Evolutionary conservation across 2,329 filamentous ascomycete species (phyloP), one percentile per base, ranked within the genome.

Genomic region (Fusarium succisae): DNA sequence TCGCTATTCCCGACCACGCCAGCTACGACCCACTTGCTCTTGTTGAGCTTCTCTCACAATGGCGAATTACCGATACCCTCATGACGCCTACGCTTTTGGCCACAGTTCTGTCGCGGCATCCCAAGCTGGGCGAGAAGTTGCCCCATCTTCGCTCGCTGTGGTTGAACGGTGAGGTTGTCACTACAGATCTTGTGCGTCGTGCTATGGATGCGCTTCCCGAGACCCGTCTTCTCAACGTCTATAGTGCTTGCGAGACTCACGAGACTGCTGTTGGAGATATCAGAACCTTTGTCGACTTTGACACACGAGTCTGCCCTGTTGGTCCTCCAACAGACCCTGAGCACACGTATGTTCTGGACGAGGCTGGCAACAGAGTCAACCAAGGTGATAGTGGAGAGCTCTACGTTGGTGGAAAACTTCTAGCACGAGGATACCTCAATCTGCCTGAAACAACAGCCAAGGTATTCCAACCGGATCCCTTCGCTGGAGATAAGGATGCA

Each of bases 91-190:
- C 93, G 0, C 87, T 96, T 20, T 86, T 96, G 51, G 91, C 93
- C 32, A 92, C 93, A 5, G 90, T 95, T 6, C 87, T 96, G 24
- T 87, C 92, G 4, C 88, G 92, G 48, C 91, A 94, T 79, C 86
- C 91, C 13, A 86, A 91, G 50, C 87, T 95, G 58, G 90, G 88
- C 24, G 83, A 86, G 32, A 87, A 89, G 47, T 85, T 95, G 14
- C 91, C 92, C 13, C 82, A 92, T 24, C 84, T 96, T 63, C 89
- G 89, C 50, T 93, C 91, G 0, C 82, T 95, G 37, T 95, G 93
- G 93, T 85, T 96, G 37, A 95, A 96, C 75, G 93, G 93, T 56
- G 93, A 96, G 82, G 93, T 96, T 3, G 93, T 95, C 59, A 94
- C 92, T 0, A 92, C 92, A 1, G 93, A 95, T 78, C 88, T 95